Base-by-base conservation (phyloP, 2,329 filamentous ascomycete species). In the Nemania abortiva region DNA sequence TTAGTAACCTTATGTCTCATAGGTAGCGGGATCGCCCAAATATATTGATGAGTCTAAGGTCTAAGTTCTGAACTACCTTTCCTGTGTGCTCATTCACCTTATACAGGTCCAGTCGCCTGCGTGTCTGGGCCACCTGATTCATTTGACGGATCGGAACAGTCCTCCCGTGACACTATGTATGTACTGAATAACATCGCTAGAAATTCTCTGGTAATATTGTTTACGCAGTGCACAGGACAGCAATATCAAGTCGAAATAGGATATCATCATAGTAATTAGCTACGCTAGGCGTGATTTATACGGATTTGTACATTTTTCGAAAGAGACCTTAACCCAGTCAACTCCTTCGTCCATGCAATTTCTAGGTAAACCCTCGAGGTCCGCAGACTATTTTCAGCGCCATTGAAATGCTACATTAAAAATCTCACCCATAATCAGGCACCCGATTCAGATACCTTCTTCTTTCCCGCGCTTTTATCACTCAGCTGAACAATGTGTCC, bases 401-500 rank as follows among this genome's bases (percentile, higher is more conserved):
- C 50, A 18, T 27, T 31, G 24, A 3, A 59, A 58, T 42, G 31
- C 39, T 15, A 42, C 4, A 34, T 34, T 3, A 5, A 22, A 20
- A 13, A 18, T 31, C n/a, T 13, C 2, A 34, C 37, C 34, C 39
- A 61, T 13, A 1, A 27, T 55, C 11, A 68, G 27, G n/a, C 7
- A 47, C 1, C 27, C 6, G 42, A 10, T 24, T 27, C 2, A 18
- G 13, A 1, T 20, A 2, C 37, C 3, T 6, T 59, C 10, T 50
- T n/a, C n/a, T 61, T 54, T 11, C 47, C 11, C 22, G 3, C 31
- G 39, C 18, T 13, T 39, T 56, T 70, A 69, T 70, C 74, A 57
- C 68, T 67, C 45, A 65, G n/a, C 31, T 74, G 70, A 10, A 74
- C 69, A n/a, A 78, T 50, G 59, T 77, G 74, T n/a, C 83, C 86